Evolutionary conservation across 2,329 filamentous ascomycete species (phyloP), one percentile per base, ranked within the genome.

Genomic region (Monilinia fructigena): DNA sequence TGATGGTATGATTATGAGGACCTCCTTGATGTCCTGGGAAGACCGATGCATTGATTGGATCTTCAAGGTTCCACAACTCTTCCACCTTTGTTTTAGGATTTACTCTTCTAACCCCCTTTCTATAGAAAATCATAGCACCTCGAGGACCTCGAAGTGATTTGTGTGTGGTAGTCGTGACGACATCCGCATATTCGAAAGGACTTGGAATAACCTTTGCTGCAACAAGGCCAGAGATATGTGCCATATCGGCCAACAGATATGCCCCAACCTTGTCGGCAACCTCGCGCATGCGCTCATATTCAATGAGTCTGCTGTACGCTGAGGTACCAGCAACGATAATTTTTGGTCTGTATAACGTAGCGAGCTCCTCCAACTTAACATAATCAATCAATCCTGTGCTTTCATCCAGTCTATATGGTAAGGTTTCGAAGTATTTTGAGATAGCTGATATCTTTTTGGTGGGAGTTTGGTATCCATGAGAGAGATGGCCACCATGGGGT

Each of bases 91-190:
- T 90, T 89, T 86, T 97, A 97, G 80, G 90, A 83, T 77, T 98
- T 92, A 65, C 90, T 90, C 76, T 90, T 92, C 94, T 91, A 69
- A 97, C 89, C 70, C 95, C 95, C 84, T 96, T 97, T 81, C 95
- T 92, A 89, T 93, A 99, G 87, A 99, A 99, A 82, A 99, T 99
- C 95, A 99, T 99, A 78, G 95, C 95, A 76, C 95, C 95, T 79
- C 95, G 92, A 68, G 95, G 95, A 68, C 95, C 95, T 80, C 95
- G 93, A 74, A 99, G 90, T 66, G 93, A 97, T 86, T 99, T 99
- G 88, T 99, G 95, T 56, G 95, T 99, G 70, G 95, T 99, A 70
- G 95, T 99, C 70, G 95, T 99, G 74, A 99, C 95, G 67, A 99
- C 90, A 78, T 99, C 95, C 72, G 95, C 94, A 79, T 96, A 83